Percentiles rank a stretch among this genome's conserved stretches.
phyloP scores from a whole-genome alignment of 768 basidiomycete species.

The Mycena epipterygia region DNA sequence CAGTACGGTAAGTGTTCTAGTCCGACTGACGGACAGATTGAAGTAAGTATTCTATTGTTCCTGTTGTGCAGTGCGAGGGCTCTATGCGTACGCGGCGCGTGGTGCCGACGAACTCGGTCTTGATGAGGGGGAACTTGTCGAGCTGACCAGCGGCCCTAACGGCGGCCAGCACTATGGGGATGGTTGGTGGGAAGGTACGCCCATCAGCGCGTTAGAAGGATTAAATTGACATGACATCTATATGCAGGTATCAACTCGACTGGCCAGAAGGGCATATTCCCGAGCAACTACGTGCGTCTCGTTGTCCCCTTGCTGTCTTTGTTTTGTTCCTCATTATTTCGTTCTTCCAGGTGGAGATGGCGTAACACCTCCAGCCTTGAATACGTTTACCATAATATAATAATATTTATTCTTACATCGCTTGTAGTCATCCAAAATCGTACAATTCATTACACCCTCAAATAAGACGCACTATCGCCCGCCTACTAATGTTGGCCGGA shows the following conservation, averaged over 20 bases:
- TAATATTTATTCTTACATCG: constrained; percentile 26
- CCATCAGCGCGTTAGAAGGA: constrained; percentile 27
- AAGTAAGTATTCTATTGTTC: no score
- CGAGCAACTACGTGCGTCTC: constrained; percentile 86
- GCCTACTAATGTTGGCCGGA: constrained; percentile 73
- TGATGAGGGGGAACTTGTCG: constrained; percentile 70
- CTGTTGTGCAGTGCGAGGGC: constrained; percentile 73
- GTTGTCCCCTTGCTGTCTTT: constrained; percentile 21
- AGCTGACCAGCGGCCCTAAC: constrained; percentile 71
- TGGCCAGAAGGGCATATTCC: constrained; percentile 85
- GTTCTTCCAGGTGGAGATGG: constrained; percentile 61
- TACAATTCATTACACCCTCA: constrained; percentile 30
- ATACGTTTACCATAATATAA: constrained; percentile 14
- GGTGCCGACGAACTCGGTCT: constrained; percentile 80
- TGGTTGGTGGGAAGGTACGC: constrained; percentile 89
- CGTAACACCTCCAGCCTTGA: constrained; percentile 42
- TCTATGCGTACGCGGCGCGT: constrained; percentile 84
- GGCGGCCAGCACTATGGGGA: constrained; percentile 79
- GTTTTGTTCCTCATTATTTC: constrained; percentile 37
- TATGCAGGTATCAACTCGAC: constrained; percentile 67
- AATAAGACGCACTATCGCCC: constrained; percentile 55
- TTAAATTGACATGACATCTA: constrained; percentile 35
- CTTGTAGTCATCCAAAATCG: constrained; percentile 21
- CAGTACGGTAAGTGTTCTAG: constrained; percentile 62
- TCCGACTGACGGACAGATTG: constrained; percentile 14